A percentile compares a stretch with the other conserved stretches of the same genome.
Evolutionary conservation across 2,329 filamentous ascomycete species (phyloP).

Genomic region (Paraphaeosphaeria sporulosa): DNA sequence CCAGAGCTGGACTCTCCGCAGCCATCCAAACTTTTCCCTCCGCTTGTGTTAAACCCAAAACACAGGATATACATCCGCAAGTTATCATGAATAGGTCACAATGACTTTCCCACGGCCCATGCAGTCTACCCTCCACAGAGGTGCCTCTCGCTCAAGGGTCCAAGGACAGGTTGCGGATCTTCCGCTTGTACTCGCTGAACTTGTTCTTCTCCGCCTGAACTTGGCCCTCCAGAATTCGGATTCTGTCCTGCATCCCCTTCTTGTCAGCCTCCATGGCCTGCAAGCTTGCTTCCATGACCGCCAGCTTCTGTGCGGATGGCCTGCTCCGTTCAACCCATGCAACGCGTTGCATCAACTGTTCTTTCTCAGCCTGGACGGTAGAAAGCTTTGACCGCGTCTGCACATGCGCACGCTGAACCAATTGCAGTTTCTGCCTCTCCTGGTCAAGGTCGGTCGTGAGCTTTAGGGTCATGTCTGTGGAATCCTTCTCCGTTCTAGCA

Average conservation of each 20-base stretch:
- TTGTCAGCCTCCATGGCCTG: neutral
- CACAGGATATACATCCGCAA: neutral
- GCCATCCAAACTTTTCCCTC: neutral
- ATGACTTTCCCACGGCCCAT: neutral
- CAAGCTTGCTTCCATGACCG: neutral
- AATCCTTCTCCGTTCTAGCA: neutral
- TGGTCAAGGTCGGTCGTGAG: neutral
- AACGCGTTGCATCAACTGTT: neutral
- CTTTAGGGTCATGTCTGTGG: neutral
- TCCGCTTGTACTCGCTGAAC: conserved; percentile 6
- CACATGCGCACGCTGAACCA: neutral
- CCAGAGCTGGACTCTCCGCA: neutral
- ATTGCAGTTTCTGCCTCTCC: neutral
- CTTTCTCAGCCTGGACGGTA: neutral
- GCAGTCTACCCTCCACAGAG: neutral
- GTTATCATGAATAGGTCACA: neutral
- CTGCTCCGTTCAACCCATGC: neutral
- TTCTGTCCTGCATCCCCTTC: neutral
- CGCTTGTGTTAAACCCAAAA: neutral
- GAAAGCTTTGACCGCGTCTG: neutral
- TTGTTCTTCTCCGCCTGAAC: neutral
- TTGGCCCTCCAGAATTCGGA: neutral
- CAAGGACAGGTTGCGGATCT: conserved; percentile 7
- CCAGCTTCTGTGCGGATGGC: neutral
- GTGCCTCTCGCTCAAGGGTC: neutral